Conservation (phyloP, 148 eudicot species). For the Chenopodium berlandieri region DNA sequence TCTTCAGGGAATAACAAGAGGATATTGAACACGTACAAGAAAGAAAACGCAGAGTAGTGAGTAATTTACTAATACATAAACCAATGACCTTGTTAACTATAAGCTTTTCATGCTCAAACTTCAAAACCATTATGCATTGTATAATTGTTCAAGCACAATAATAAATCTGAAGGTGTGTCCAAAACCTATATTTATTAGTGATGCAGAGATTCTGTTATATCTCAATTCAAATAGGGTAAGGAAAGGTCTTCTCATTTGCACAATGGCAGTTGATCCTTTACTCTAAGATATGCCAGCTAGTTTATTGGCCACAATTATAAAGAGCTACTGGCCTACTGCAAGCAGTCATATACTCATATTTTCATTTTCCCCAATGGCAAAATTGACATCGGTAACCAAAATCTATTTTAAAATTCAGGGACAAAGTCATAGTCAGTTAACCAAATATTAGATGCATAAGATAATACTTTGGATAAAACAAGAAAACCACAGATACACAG, state of each 20-base stretch:
- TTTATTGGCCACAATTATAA: not conserved
- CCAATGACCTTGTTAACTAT: not conserved
- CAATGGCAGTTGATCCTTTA: not conserved
- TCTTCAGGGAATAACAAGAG: not conserved
- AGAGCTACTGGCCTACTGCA: not conserved
- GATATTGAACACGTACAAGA: not conserved
- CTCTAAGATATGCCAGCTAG: not conserved
- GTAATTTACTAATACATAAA: not conserved
- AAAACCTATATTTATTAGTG: not conserved
- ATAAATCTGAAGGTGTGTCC: not conserved
- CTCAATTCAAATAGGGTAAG: not conserved
- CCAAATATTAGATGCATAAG: not conserved
- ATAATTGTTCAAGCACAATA: not conserved
- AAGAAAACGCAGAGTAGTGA: not conserved
- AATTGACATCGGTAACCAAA: not conserved
- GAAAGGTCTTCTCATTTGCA: not conserved
- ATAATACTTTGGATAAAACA: not conserved
- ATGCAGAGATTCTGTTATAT: not conserved
- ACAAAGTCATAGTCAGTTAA: not conserved
- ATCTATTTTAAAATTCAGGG: not conserved
- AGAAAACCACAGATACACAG: not conserved
- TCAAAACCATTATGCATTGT: not conserved
- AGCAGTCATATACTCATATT: not conserved
- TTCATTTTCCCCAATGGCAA: not conserved
- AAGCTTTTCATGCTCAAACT: not conserved